Base-by-base conservation (phyloP, 1,139 yeast species). In the Taiozyma sp. region DNA sequence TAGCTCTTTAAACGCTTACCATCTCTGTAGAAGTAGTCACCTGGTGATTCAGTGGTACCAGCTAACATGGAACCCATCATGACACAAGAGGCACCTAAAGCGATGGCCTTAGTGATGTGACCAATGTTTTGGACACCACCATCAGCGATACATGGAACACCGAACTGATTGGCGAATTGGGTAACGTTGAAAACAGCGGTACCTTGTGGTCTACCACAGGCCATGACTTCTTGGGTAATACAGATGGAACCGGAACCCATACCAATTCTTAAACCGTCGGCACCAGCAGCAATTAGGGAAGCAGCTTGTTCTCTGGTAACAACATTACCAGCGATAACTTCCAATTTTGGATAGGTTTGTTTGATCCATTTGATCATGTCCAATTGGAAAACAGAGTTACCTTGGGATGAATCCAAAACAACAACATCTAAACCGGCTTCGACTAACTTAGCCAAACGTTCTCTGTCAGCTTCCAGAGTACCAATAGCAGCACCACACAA, bases 61-160 rank as follows among this genome's bases (percentile, higher is more conserved):
- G 99, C 99, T 66, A 93, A 81, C 80, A 93, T 85, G 75, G 98
- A 96, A 69, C 99, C 99, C 99, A 93, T 95, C 99, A 93, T 93
- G 61, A 92, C 97, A 73, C 88, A 80, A 22, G 98, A 90, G 40
- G 99, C 97, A 72, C 99, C 99, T 57, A 93, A 79, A 57, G 98
- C 95, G 65, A 93, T 74, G 52, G 99, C 99, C 78, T 93, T 93
- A 65, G 95, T 87, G 69, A 95, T 89, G 78, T 93, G 99, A 62
- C 99, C 99, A 75, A 95, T 91, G 80, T 93, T 95, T 73, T 92
- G 93, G 66, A 93, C 84, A 83, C 99, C 99, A 80, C 99, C 99
- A 71, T 93, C 99, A 61, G 99, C 99, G 64, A 93, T 91, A 75
- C 97, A 88, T 66, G 97, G 96, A 60, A 90, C 92, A 67, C 97